Base-by-base conservation (phyloP, 2,329 filamentous ascomycete species). In the Cytospora schulzeri region DNA sequence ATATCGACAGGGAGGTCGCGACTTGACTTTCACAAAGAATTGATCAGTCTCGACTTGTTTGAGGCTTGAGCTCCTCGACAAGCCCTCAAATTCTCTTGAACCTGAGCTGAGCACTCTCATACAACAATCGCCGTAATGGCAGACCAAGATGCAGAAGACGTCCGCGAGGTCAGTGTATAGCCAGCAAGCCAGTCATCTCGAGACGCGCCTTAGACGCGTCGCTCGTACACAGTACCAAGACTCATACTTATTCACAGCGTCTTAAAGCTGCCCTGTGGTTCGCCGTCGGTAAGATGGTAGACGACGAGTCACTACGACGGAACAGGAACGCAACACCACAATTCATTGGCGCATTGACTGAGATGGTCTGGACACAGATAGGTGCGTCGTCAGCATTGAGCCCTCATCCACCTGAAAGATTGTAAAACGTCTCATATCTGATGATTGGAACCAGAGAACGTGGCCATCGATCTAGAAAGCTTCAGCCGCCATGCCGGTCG, bases 301-400 rank as follows among this genome's bases (percentile, higher is more conserved):
- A 98, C 75, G 88, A 94, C 69, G 90, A 96, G 74, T 89, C 88
- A 22, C 79, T 92, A 33, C 82, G 84, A 63, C 81, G 88, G 31
- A 87, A 91, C 73, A 85, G 92, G 68, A 97, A 96, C 76, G 92
- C 93, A 8, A 97, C 94, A 29, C 92, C 92, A 1, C 92, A 96
- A 73, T 97, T 96, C 76, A 96, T 96, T 70, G 92, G 90, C 11
- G 90, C 90, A 0, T 76, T 96, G 73, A 95, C 91, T 0, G 93
- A 97, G 76, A 85, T 96, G 76, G 90, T 94, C 9, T 97, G 91
- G 88, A 85, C 88, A 1, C 93, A 96, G 70, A 90, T 97, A 59
- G 91, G 92, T 94, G 82, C 55, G 77, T 70, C 17, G n/a, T 17
- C 2, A 17, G 9, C 26, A 51, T 14, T 7, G 38, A 41, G 38